Percentiles rank a stretch among this genome's conserved stretches.
Conservation (phyloP, 495 filamentous ascomycete species). For the Penicillium pulvis region DNA sequence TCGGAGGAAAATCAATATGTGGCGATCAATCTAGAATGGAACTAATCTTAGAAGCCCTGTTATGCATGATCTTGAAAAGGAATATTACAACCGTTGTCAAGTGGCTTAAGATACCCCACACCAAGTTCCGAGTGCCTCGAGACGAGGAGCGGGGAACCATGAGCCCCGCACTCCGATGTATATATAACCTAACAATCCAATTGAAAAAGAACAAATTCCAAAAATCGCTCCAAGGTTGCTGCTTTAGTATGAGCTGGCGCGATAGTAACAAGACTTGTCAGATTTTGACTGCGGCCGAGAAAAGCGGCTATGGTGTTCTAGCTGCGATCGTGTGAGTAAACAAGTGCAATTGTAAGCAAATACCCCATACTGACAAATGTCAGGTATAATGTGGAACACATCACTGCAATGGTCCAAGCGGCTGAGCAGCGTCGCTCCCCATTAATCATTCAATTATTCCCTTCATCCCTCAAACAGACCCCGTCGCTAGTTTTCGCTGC, state of each 20-base stretch:
- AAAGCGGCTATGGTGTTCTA: slow-evolving; percentile 63
- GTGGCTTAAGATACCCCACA: neutral
- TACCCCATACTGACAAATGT: neutral
- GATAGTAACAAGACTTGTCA: slow-evolving; percentile 56
- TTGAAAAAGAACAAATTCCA: too few relatives aligned
- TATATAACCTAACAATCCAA: neutral
- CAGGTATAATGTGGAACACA: slow-evolving; percentile 72
- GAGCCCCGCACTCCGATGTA: neutral
- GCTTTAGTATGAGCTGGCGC: slow-evolving; percentile 1
- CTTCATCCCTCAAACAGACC: slow-evolving; percentile 68
- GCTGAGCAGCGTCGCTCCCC: slow-evolving; percentile 67
- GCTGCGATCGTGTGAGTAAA: slow-evolving; percentile 53
- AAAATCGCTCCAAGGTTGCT: too few relatives aligned
- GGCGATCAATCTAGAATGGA: too few relatives aligned
- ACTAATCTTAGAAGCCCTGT: too few relatives aligned
- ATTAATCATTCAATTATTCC: slow-evolving; percentile 73
- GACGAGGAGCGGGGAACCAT: neutral
- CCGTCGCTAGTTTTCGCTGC: slow-evolving; percentile 55
- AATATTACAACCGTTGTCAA: too few relatives aligned
- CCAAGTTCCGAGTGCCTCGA: neutral
- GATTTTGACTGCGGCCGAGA: slow-evolving; percentile 62
- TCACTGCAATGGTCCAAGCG: slow-evolving; percentile 67
- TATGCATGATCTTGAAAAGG: too few relatives aligned
- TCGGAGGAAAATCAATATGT: neutral
- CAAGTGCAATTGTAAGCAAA: neutral